Evolutionary conservation across 306 rosid species (phyloP).

Genomic region (Cicer bijugum): DNA sequence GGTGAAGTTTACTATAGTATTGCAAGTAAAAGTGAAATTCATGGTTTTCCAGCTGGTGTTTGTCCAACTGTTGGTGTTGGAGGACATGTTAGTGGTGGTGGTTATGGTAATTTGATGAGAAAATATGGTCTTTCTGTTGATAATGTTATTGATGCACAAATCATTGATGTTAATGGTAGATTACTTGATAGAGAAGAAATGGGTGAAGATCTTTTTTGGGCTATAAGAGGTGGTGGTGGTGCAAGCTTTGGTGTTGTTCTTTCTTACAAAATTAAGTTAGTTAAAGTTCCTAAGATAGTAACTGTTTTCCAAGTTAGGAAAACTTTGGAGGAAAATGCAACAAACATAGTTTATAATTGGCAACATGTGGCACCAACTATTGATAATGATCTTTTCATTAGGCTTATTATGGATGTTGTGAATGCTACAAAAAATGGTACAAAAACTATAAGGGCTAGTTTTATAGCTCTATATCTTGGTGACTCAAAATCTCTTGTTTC

Average conservation of each 20-base stretch:
- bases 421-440: slow-evolving; percentile 45
- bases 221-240: slow-evolving; percentile 60
- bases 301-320: slow-evolving; percentile 53
- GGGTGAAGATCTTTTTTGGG: slow-evolving; percentile 72
- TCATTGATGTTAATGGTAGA: slow-evolving; percentile 52
- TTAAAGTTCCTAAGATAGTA: slow-evolving; percentile 54
- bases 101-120: slow-evolving; percentile 62
- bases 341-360: slow-evolving; percentile 54
- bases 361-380: slow-evolving; percentile 52
- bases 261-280: slow-evolving; percentile 52
- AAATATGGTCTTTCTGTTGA: slow-evolving; percentile 61
- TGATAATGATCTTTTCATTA: slow-evolving; percentile 54
- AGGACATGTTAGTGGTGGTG: slow-evolving; percentile 62
- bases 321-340: slow-evolving; percentile 51
- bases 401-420: slow-evolving; percentile 54
- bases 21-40: slow-evolving; percentile 47
- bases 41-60: slow-evolving; percentile 63
- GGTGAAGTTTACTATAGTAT: slow-evolving; percentile 61
- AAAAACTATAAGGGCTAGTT: slow-evolving; percentile 52
- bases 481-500: slow-evolving; percentile 53
- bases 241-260: slow-evolving; percentile 58
- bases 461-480: slow-evolving; percentile 53
- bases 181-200: slow-evolving; percentile 52
- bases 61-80: slow-evolving; percentile 65
- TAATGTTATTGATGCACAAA: slow-evolving; percentile 56